These are phyloP conservation scores for Rhodotorula glutinis DNA, from an alignment of 1,284 basidiomycete genomes.

Conservation along the genomic window DNA sequence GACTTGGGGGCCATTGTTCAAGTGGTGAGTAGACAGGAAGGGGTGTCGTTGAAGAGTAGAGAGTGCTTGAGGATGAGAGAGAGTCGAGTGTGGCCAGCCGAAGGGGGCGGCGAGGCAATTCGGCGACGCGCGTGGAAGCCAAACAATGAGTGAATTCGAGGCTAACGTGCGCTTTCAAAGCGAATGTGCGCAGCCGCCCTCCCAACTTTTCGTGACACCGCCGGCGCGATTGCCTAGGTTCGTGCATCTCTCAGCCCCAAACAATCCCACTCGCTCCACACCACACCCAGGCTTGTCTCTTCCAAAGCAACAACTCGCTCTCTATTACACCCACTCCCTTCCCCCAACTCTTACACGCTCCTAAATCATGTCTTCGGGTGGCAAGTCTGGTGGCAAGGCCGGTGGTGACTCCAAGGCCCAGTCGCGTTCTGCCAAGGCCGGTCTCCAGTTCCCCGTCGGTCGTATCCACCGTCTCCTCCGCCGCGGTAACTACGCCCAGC, in stretches of 20 bases:
- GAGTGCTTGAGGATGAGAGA: not conserved
- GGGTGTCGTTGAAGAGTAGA: not conserved
- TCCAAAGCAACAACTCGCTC: conserved; percentile 54
- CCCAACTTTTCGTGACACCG: too few relatives aligned
- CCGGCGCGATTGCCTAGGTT: too few relatives aligned
- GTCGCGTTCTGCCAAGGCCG: conserved; percentile 66
- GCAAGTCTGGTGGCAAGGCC: conserved; percentile 56
- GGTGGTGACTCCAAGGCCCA: conserved; percentile 58
- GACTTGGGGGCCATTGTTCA: conserved; percentile 70
- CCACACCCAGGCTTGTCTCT: conserved; percentile 62
- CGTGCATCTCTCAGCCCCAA: too few relatives aligned
- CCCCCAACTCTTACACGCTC: conserved; percentile 55
- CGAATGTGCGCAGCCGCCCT: too few relatives aligned
- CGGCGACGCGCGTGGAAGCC: conserved; percentile 12
- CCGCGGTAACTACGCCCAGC: conserved; percentile 54
- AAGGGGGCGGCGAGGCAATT: conserved; percentile 5
- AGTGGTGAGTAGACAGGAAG: not conserved
- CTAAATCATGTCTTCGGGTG: conserved; percentile 62
- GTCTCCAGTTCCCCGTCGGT: conserved; percentile 79
- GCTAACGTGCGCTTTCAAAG: conserved; percentile 16
- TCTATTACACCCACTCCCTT: conserved; percentile 43
- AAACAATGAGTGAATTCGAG: not conserved
- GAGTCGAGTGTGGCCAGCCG: conserved; percentile 2
- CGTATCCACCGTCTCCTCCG: conserved; percentile 77
- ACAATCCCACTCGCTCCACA: not conserved